Base-by-base conservation (phyloP, 2,329 filamentous ascomycete genomes). In the Claviceps purpurea region DNA sequence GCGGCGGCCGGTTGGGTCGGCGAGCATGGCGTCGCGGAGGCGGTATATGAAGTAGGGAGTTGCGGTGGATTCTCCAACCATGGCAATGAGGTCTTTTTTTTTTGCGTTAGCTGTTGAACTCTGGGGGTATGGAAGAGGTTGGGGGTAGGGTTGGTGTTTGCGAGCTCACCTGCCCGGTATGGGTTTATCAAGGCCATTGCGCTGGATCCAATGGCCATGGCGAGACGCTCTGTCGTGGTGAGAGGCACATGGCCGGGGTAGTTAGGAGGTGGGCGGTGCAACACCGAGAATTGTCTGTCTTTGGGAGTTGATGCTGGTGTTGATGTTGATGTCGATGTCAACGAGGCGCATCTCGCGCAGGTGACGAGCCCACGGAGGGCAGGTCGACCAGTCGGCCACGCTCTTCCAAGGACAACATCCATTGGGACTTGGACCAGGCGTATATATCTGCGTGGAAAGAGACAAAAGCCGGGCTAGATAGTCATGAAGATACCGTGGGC, bases 41-140 rank as follows among this genome's bases (percentile, higher is more conserved):
- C 88, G 87, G 69, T 87, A 81, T 68, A 96, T 90, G 73, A 97
- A 96, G 76, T 89, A 95, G 13, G 93, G 93, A 10, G 90, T 89
- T 22, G 90, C 89, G 3, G 93, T 97, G 30, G 90, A 84, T 74
- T 98, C 93, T 64, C 90, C 91, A n/a, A 95, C 80, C 38, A 89
- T 81, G 38, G 93, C 93, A 60, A 98, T 94, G 59, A 98, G 82
- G 72, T 98, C 93, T 88, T 61, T 14, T 88, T 14, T 88, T 61
- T 14, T 11, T 11, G 30, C 4, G 26, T 34, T 11, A 34, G 30
- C 30, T 11, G 30, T 11, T 34, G 30, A 34, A 4, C 1, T 10
- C 8, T 34, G 10, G 30, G 30, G 30, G 30, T 34, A 34, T 34
- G 10, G 10, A 34, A 14, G 30, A 37, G 26, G n/a, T 10, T 7